Evolutionary conservation across 441 rosid genomes (phyloP).

Genomic region (Raphanus hybrid): DNA sequence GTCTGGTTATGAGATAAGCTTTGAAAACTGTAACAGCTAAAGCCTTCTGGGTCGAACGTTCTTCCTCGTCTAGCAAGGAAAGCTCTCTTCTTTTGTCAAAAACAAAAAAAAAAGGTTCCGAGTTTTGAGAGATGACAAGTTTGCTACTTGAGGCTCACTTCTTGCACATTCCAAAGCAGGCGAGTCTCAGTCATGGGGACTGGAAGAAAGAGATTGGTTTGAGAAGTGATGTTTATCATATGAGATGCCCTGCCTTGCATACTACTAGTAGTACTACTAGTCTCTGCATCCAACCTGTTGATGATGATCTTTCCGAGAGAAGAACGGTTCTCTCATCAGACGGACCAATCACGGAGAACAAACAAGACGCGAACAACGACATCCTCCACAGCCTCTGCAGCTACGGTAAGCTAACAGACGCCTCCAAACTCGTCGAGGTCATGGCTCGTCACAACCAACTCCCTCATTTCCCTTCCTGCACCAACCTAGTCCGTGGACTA

Average conservation of each 20-base stretch:
- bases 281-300: conserved; percentile 47
- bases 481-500: conserved; percentile 70
- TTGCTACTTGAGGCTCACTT: conserved; percentile 43
- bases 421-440: conserved; percentile 62
- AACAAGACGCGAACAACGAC: conserved; percentile 64
- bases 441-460: conserved; percentile 81
- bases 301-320: conserved; percentile 52
- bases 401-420: conserved; percentile 56
- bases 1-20: conserved; percentile 1
- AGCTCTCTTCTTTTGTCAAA: conserved; percentile 5
- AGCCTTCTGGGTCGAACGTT: background rate
- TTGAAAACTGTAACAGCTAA: conserved; percentile 1
- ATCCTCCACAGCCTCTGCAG: conserved; percentile 64
- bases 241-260: conserved; percentile 43
- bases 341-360: conserved; percentile 62
- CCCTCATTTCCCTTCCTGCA: conserved; percentile 76
- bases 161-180: conserved; percentile 44
- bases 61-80: conserved; percentile 12
- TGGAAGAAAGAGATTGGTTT: conserved; percentile 37
- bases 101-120: background rate
- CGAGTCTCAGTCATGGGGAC: conserved; percentile 24
- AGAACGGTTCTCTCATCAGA: conserved; percentile 40
- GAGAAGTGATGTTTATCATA: too few species aligned
- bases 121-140: conserved; percentile 53
- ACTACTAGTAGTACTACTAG: conserved; percentile 36